Evolutionary conservation across 2,329 filamentous ascomycete genomes (phyloP).

Genomic region (Fusarium dlaminii): DNA sequence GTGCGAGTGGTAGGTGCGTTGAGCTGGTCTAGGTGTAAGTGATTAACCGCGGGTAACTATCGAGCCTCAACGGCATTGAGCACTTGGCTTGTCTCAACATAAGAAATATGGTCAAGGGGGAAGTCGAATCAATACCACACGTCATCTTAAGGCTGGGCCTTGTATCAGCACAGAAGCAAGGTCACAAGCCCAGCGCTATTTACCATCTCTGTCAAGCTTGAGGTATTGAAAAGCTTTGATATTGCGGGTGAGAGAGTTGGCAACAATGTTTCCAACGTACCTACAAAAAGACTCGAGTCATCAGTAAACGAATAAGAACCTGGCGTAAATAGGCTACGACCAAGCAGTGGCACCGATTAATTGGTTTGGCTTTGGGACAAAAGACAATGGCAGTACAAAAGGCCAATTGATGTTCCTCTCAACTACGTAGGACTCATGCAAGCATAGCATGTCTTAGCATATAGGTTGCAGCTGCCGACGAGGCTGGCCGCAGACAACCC

Average conservation of each 20-base stretch:
- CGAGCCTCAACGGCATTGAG: conserved; percentile 1
- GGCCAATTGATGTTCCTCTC: neutral
- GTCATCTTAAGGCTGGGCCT: neutral
- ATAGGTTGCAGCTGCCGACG: conserved; percentile 31
- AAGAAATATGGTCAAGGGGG: neutral
- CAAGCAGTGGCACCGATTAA: neutral
- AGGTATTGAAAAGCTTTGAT: neutral
- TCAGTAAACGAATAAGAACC: neutral
- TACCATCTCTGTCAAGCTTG: neutral
- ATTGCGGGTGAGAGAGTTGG: neutral
- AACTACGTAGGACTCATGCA: conserved; percentile 6
- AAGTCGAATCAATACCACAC: neutral
- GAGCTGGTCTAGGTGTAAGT: conserved; percentile 19
- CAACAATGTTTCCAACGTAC: neutral
- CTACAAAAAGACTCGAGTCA: neutral
- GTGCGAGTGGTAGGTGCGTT: conserved; percentile 14
- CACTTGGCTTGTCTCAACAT: conserved; percentile 8
- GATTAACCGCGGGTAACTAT: conserved; percentile 33
- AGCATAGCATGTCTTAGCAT: conserved; percentile 11
- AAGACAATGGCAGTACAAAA: conserved; percentile 16
- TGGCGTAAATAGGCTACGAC: neutral
- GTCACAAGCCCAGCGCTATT: neutral
- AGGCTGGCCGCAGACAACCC: conserved; percentile 30
- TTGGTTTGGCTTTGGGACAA: neutral
- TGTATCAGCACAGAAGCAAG: neutral